These are phyloP conservation scores for Neopestalotiopsis sp. DNA, from an alignment of 2,329 filamentous ascomycete species.

Conservation along the genomic window DNA sequence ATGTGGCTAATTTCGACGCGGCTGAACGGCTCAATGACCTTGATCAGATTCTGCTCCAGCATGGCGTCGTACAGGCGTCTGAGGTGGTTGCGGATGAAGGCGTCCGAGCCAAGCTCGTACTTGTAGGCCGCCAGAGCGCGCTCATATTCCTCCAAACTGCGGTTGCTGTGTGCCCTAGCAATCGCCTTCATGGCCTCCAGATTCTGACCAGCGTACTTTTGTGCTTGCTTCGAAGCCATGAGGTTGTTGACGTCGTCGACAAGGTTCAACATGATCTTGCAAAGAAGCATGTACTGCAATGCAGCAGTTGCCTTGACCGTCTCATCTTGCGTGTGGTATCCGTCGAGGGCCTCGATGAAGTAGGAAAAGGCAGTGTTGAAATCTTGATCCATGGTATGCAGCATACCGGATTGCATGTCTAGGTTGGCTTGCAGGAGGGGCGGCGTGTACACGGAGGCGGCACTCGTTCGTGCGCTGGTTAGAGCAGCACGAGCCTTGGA, in stretches of 20 bases:
- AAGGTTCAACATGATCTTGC: constrained; percentile 99
- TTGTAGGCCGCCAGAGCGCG: constrained; percentile 87
- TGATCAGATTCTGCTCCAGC: constrained; percentile 99
- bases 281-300: constrained; percentile 98
- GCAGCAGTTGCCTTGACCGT: constrained; percentile 89
- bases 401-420: constrained; percentile 99
- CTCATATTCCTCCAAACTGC: constrained; percentile 97
- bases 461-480: constrained; percentile 91
- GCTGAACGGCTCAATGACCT: constrained; percentile 99
- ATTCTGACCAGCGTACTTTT: constrained; percentile 94
- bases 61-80: constrained; percentile 96
- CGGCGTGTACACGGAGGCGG: constrained; percentile 96
- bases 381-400: constrained; percentile 97
- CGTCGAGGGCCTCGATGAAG: constrained; percentile 98
- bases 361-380: constrained; percentile 99
- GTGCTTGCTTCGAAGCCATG: constrained; percentile 93
- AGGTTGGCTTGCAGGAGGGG: constrained; percentile 93
- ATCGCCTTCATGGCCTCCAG: constrained; percentile 99
- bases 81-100: constrained; percentile 96
- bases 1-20: constrained; percentile 96
- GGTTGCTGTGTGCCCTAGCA: constrained; percentile 91
- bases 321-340: constrained; percentile 93
- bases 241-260: constrained; percentile 95
- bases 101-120: constrained; percentile 90
- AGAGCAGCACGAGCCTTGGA: constrained; percentile 94